Evolutionary conservation across 129 eudicot species (phyloP), one percentile per base, ranked within the genome.

Genomic region (Arctium minus): DNA sequence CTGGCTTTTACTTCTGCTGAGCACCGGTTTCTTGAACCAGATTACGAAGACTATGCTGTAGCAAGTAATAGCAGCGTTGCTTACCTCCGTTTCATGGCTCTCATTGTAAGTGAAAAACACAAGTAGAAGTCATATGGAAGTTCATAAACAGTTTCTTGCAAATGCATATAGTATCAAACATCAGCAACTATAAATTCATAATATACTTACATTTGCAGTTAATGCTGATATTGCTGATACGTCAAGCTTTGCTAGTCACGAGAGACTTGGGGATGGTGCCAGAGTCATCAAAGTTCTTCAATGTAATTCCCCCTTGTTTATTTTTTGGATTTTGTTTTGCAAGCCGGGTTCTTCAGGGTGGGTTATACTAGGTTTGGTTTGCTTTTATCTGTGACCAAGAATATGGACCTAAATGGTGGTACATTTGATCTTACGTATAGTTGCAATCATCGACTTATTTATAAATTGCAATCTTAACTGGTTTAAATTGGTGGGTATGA

Each of bases 1-100:
- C 42, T 92, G 83, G 92, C 93, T 50, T 84, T 90, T 77, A 88
- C 98, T 75, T 90, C 90, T 29, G 90, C 94, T 38, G 94, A 91
- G 81, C 90, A 82, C 50, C 92, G 75, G 83, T 90, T 91, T 78
- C 88, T 90, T 79, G 89, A 90, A 84, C 87, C 94, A 2, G 97
- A 93, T 53, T 93, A 93, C 60, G 97, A 89, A 29, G 98, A 93
- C 0, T 93, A 90, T 81, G 88, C 85, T 76, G 85, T 84, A 53
- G 86, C 90, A 73, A 94, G 76, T 86, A 89, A 85, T 83, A 88
- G 88, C n/a, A 85, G 83, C 42, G 74, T 90, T 81, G 89, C 88
- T 10, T 94, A 89, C 85, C 87, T 89, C 84, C 96, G 93, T 33
- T 85, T 88, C 10, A 85, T 89, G 75, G 91, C 88, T 38, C 69